These are phyloP conservation scores for Trametes gibbosa DNA, from an alignment of 768 basidiomycete genomes.

Conservation along the genomic window DNA sequence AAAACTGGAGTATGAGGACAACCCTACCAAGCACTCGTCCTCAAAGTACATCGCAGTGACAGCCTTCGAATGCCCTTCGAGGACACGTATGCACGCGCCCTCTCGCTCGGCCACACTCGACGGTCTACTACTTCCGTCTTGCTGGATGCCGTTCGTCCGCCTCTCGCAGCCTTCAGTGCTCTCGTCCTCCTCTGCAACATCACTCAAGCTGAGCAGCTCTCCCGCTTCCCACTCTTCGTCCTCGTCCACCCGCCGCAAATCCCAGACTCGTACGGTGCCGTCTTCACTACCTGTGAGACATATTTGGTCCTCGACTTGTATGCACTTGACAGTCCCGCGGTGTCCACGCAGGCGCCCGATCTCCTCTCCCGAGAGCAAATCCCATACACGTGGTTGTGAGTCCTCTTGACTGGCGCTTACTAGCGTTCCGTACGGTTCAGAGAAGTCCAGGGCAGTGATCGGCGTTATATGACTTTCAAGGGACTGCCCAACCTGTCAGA, in stretches of 20 bases:
- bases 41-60: slow-evolving; percentile 96
- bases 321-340: slow-evolving; percentile 73
- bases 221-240: slow-evolving; percentile 55
- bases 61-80: slow-evolving; percentile 91
- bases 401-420: slow-evolving; percentile 88
- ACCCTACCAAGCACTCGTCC: slow-evolving; percentile 82
- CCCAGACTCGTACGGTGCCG: slow-evolving; percentile 85
- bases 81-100: slow-evolving; percentile 64
- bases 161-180: slow-evolving; percentile 30
- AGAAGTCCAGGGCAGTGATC: slow-evolving; percentile 89
- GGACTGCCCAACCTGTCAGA: slow-evolving; percentile 49
- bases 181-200: slow-evolving; percentile 65
- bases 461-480: slow-evolving; percentile 77
- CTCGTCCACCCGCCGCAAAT: slow-evolving; percentile 78
- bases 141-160: slow-evolving; percentile 38
- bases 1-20: slow-evolving; percentile 17
- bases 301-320: slow-evolving; percentile 90
- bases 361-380: slow-evolving; percentile 85
- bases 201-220: slow-evolving; percentile 56
- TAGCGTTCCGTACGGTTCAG: slow-evolving; percentile 93
- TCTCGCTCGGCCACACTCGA: slow-evolving; percentile 43
- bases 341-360: slow-evolving; percentile 85
- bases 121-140: slow-evolving; percentile 29
- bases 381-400: slow-evolving; percentile 89
- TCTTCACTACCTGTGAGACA: slow-evolving; percentile 92